These are phyloP conservation scores for Teratosphaeria destructans DNA, from an alignment of 2,329 filamentous ascomycete genomes.

Conservation along the genomic window DNA sequence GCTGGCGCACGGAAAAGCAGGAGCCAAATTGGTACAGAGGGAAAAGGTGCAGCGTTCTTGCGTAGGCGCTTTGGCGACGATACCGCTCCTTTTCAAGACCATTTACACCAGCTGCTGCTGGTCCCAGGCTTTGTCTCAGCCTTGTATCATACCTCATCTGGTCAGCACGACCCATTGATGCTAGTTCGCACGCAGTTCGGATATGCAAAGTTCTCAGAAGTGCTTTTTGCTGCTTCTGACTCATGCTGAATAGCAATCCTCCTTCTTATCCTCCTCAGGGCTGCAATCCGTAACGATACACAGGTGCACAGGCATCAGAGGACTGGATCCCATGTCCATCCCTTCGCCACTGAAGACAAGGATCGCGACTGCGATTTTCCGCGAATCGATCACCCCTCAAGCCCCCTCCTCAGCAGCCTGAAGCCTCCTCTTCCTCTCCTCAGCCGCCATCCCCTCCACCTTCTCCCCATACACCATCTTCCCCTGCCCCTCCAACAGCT, in stretches of 20 bases:
- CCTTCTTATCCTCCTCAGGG: no score
- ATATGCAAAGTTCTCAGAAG: no score
- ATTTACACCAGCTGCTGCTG: background rate
- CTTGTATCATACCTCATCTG: background rate
- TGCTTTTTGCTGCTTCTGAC: no score
- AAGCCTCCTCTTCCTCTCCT: background rate
- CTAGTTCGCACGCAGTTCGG: background rate
- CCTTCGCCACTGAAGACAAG: no score
- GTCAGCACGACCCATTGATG: background rate
- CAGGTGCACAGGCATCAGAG: no score
- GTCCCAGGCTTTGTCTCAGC: background rate
- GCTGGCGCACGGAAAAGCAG: background rate
- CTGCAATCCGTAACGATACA: no score
- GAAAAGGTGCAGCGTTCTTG: background rate
- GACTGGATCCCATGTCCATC: no score
- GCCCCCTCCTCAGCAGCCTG: background rate
- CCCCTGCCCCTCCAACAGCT: background rate
- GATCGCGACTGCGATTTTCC: no score
- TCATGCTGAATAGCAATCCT: no score
- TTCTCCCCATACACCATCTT: background rate
- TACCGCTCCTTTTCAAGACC: background rate
- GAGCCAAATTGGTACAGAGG: background rate
- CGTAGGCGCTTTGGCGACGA: background rate
- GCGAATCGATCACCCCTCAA: background rate
- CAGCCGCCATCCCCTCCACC: background rate